Conservation (phyloP, 805 yeast genomes). For the Suhomyces faveliae region DNA sequence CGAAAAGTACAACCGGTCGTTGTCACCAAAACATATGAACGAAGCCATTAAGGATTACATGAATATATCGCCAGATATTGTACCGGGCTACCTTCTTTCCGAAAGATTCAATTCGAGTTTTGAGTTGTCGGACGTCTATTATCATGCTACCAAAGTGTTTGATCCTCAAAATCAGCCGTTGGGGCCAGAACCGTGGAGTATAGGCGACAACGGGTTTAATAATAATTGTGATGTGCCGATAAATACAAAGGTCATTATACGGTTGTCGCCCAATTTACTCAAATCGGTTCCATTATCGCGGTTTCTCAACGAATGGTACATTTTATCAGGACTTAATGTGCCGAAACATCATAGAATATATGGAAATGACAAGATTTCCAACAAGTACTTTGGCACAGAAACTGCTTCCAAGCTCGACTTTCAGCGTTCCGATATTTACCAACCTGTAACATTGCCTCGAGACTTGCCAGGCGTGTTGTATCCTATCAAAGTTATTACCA, state of each 20-base stretch:
- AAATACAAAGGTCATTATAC: constrained; percentile 17
- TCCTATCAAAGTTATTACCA: constrained; percentile 21
- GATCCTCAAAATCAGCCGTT: not conserved
- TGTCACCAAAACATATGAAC: constrained; percentile 8
- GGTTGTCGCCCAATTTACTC: constrained; percentile 24
- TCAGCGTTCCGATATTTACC: not conserved
- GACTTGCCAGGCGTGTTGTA: constrained; percentile 28
- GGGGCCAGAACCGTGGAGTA: not conserved
- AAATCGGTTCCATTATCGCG: constrained; percentile 22
- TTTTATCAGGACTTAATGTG: constrained; percentile 24
- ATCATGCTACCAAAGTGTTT: constrained; percentile 13
- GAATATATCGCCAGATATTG: constrained; percentile 13
- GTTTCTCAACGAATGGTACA: constrained; percentile 35
- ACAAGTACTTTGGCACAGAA: constrained; percentile 10
- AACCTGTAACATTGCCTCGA: constrained; percentile 27
- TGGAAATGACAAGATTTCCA: constrained; percentile 14
- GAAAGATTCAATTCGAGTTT: constrained; percentile 15
- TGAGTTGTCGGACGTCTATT: constrained; percentile 14
- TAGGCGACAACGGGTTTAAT: not conserved
- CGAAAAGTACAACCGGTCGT: constrained; percentile 8
- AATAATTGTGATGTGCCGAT: not conserved
- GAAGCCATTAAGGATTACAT: constrained; percentile 14
- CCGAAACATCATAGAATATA: constrained; percentile 17
- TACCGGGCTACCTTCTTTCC: constrained; percentile 25
- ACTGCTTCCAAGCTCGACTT: constrained; percentile 5